Evolutionary conservation across 768 basidiomycete genomes (phyloP).

Genomic region (Panellus pusillus): DNA sequence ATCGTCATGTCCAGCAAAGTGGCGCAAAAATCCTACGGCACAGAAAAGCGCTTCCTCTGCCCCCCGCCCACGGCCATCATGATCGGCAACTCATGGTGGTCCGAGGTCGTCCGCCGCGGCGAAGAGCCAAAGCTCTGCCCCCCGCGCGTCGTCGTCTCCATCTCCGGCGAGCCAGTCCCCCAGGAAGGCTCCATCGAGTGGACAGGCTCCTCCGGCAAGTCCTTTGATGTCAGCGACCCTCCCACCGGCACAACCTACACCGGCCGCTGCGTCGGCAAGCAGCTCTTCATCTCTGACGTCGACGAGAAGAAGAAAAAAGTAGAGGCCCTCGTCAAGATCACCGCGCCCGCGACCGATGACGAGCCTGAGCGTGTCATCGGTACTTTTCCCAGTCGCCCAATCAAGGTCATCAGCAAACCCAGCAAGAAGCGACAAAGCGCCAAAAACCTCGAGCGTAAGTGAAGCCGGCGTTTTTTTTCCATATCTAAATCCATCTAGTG

Average conservation of each 20-base stretch:
- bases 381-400: slow-evolving; percentile 88
- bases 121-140: slow-evolving; percentile 74
- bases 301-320: slow-evolving; percentile 96
- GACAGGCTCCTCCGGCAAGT: slow-evolving; percentile 82
- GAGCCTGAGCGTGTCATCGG: slow-evolving; percentile 85
- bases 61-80: slow-evolving; percentile 93
- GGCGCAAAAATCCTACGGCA: slow-evolving; percentile 96
- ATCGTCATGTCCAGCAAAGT: slow-evolving; percentile 98
- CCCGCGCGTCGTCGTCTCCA: slow-evolving; percentile 84
- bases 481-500: slow-evolving; percentile 46
- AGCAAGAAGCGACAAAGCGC: slow-evolving; percentile 95
- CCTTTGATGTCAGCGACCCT: slow-evolving; percentile 77
- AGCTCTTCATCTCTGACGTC: slow-evolving; percentile 92
- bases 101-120: slow-evolving; percentile 70
- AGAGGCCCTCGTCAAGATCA: slow-evolving; percentile 88
- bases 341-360: slow-evolving; percentile 75
- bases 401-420: slow-evolving; percentile 98
- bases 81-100: slow-evolving; percentile 96
- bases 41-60: slow-evolving; percentile 93
- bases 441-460: slow-evolving; percentile 89
- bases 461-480: slow-evolving; percentile 3
- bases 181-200: slow-evolving; percentile 87
- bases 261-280: slow-evolving; percentile 91
- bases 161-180: slow-evolving; percentile 86
- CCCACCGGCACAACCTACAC: slow-evolving; percentile 85